Evolutionary conservation across 73 alveolate species (phyloP).

Genomic region (Durusdinium trenchii): DNA sequence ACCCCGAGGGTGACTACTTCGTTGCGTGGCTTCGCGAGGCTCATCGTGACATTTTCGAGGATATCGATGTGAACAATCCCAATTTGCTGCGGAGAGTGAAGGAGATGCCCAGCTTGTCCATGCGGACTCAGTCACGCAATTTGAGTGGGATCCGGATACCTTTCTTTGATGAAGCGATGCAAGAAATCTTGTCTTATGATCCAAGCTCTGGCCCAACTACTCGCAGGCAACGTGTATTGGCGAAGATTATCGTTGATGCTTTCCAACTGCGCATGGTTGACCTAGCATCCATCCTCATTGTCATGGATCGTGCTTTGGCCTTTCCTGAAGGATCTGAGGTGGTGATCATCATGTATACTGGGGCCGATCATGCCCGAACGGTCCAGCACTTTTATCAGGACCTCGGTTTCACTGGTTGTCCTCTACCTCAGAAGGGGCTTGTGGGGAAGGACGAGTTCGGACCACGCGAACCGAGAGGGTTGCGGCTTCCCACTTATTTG

Average conservation of each 20-base stretch:
- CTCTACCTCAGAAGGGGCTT: slow-evolving; percentile 5
- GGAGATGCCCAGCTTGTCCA: neutral
- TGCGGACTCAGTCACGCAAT: neutral
- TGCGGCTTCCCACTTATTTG: neutral
- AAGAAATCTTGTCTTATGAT: neutral
- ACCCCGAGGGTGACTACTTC: slow-evolving; percentile 61
- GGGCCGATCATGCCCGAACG: slow-evolving; percentile 44
- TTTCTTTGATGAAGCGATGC: slow-evolving; percentile 6
- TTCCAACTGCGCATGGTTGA: slow-evolving; percentile 80
- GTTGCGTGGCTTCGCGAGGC: slow-evolving; percentile 45
- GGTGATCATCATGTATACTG: slow-evolving; percentile 60
- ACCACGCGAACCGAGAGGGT: slow-evolving; percentile 40
- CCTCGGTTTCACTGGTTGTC: neutral
- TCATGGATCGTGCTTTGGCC: slow-evolving; percentile 64
- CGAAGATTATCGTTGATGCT: slow-evolving; percentile 51
- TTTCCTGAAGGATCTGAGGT: slow-evolving; percentile 38
- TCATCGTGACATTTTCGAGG: slow-evolving; percentile 34
- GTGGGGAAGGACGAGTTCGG: slow-evolving; percentile 63
- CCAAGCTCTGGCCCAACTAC: neutral
- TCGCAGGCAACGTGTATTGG: slow-evolving; percentile 56
- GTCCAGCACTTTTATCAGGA: slow-evolving; percentile 49
- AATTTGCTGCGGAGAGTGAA: neutral
- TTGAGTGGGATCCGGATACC: neutral
- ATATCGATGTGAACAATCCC: neutral
- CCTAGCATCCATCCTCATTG: slow-evolving; percentile 46